Conservation (phyloP, 2,329 filamentous ascomycete genomes). For the Xylaria sp. region DNA sequence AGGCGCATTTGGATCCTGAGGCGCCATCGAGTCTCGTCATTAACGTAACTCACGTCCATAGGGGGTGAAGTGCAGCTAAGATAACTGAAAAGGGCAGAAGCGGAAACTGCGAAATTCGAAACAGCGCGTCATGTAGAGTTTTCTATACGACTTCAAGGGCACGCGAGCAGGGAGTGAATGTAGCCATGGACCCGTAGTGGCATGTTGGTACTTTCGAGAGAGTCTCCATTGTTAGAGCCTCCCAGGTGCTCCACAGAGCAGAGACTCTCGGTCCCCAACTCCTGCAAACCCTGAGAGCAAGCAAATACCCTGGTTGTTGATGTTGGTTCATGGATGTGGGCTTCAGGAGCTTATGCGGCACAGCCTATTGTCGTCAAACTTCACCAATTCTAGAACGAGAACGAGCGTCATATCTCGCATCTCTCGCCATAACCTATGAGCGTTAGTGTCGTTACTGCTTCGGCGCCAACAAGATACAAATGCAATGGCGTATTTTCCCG, state of each 20-base stretch:
- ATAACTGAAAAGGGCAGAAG: conserved; percentile 32
- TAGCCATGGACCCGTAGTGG: conserved; percentile 10
- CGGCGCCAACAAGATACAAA: background rate
- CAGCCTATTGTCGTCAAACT: conserved; percentile 19
- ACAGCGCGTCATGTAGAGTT: conserved; percentile 9
- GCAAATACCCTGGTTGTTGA: conserved; percentile 17
- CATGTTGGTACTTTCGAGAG: conserved; percentile 13
- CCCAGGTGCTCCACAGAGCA: conserved; percentile 19
- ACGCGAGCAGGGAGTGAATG: conserved; percentile 17
- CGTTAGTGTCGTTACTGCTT: background rate
- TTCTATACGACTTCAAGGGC: conserved; percentile 19
- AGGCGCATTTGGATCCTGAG: conserved; percentile 47
- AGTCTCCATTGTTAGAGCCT: conserved; percentile 14
- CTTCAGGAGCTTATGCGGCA: conserved; percentile 21
- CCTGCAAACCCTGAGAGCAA: conserved; percentile 1
- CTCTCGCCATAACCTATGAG: background rate
- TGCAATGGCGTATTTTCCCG: conserved; percentile 3
- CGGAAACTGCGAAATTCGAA: conserved; percentile 6
- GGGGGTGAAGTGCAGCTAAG: conserved; percentile 29
- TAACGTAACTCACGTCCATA: conserved; percentile 40
- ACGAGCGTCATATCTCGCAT: conserved; percentile 7
- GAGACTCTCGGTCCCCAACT: conserved; percentile 16
- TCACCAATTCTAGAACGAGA: conserved; percentile 27
- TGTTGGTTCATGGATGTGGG: conserved; percentile 21
- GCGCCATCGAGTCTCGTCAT: conserved; percentile 44